These are phyloP conservation scores for Sphaerobolus stellatus DNA, from an alignment of 1,284 basidiomycete species.

Conservation along the genomic window DNA sequence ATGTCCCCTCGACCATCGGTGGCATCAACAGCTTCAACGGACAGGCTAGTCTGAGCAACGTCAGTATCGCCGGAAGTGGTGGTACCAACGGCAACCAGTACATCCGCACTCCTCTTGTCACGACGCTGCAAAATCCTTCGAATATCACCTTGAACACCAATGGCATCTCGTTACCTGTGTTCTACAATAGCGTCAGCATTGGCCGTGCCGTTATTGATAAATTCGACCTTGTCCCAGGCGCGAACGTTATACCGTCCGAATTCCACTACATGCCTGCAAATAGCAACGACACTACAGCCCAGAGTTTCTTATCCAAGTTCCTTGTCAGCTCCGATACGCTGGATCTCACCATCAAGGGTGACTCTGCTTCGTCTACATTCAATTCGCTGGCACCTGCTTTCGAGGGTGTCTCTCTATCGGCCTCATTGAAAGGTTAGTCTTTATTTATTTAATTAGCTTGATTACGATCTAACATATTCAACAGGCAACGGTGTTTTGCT, in stretches of 20 bases:
- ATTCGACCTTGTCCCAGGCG: slow-evolving; percentile 61
- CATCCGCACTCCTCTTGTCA: slow-evolving; percentile 52
- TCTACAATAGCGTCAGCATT: slow-evolving; percentile 54
- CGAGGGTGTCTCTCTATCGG: slow-evolving; percentile 51
- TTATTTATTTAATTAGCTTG: slow-evolving; percentile 33
- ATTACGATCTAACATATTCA: slow-evolving; percentile 27
- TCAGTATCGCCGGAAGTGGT: slow-evolving; percentile 61
- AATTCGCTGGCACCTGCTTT: slow-evolving; percentile 59
- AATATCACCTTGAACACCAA: slow-evolving; percentile 65
- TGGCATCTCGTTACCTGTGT: slow-evolving; percentile 58
- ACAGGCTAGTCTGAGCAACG: slow-evolving; percentile 48
- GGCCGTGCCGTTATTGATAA: slow-evolving; percentile 60
- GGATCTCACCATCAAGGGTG: slow-evolving; percentile 59
- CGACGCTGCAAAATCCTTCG: slow-evolving; percentile 62
- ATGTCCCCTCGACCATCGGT: slow-evolving; percentile 19
- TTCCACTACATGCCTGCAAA: slow-evolving; percentile 69
- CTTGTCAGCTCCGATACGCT: slow-evolving; percentile 49
- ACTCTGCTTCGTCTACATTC: slow-evolving; percentile 61
- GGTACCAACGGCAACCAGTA: slow-evolving; percentile 56
- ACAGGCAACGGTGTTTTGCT: slow-evolving; percentile 43
- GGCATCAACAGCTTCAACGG: slow-evolving; percentile 57
- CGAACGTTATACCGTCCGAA: slow-evolving; percentile 53
- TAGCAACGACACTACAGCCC: slow-evolving; percentile 64
- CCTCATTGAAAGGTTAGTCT: slow-evolving; percentile 46
- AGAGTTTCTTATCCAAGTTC: slow-evolving; percentile 55